Conservation (phyloP, 805 yeast species). For the Yarrowia sp. region DNA sequence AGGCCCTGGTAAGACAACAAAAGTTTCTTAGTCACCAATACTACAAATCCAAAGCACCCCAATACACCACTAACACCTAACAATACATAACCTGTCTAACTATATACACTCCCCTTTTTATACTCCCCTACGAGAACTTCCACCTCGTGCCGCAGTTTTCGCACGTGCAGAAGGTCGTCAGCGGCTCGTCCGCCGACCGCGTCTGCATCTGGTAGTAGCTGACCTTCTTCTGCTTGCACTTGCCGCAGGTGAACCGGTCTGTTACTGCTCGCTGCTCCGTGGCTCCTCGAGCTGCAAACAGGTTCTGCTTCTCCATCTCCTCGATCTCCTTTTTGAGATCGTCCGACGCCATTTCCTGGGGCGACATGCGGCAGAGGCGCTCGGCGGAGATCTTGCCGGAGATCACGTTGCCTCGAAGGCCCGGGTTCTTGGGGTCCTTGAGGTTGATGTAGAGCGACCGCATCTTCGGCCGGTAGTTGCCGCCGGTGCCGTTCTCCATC, state of each 20-base stretch:
- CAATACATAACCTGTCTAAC: slow-evolving; percentile 8
- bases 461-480: slow-evolving; percentile 54
- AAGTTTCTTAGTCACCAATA: too few relatives aligned
- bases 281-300: slow-evolving; percentile 97
- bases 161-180: slow-evolving; percentile 97
- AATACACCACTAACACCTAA: not conserved
- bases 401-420: slow-evolving; percentile 66
- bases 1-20: too few relatives aligned
- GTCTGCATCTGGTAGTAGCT: slow-evolving; percentile 98
- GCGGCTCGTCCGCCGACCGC: slow-evolving; percentile 97
- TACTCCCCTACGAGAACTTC: slow-evolving; percentile 70
- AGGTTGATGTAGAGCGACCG: slow-evolving; percentile 84
- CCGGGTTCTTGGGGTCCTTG: slow-evolving; percentile 86
- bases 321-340: slow-evolving; percentile 81
- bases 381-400: slow-evolving; percentile 64
- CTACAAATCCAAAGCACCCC: not conserved
- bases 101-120: slow-evolving; percentile 8
- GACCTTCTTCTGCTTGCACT: slow-evolving; percentile 95
- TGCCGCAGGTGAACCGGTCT: slow-evolving; percentile 95
- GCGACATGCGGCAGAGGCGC: slow-evolving; percentile 72
- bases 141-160: slow-evolving; percentile 90
- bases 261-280: slow-evolving; percentile 94
- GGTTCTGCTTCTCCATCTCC: slow-evolving; percentile 78
- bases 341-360: slow-evolving; percentile 96
- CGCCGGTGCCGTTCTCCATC: slow-evolving; percentile 54